These are phyloP conservation scores for Solanum virginianum DNA, from an alignment of 257 asterid species.

Conservation along the genomic window DNA sequence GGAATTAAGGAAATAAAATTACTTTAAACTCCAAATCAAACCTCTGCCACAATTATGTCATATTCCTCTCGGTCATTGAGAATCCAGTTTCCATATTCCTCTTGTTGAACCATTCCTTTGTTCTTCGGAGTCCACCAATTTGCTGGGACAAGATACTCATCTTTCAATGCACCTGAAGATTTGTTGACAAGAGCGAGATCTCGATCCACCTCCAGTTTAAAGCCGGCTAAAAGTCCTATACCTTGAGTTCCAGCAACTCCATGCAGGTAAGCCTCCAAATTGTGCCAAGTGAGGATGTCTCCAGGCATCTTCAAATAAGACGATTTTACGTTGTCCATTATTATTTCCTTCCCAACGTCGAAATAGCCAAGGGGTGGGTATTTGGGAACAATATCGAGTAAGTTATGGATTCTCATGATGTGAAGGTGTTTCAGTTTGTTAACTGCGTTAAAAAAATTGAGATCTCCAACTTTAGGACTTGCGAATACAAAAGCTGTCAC, in stretches of 20 bases:
- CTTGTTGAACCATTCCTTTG: slow-evolving; percentile 71
- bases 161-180: slow-evolving; percentile 31
- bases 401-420: slow-evolving; percentile 35
- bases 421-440: slow-evolving; percentile 13
- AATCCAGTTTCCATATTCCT: slow-evolving; percentile 61
- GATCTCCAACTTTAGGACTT: slow-evolving; percentile 65
- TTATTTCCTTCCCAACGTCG: slow-evolving; percentile 58
- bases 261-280: slow-evolving; percentile 56
- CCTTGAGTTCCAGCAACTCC: slow-evolving; percentile 77
- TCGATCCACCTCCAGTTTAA: slow-evolving; percentile 41
- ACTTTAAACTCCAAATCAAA: background rate
- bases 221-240: slow-evolving; percentile 32
- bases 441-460: slow-evolving; percentile 8
- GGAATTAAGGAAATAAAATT: background rate
- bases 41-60: background rate
- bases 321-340: slow-evolving; percentile 42
- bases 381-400: slow-evolving; percentile 41
- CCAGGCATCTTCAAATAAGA: slow-evolving; percentile 42
- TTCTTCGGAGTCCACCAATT: slow-evolving; percentile 60
- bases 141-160: slow-evolving; percentile 40
- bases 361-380: slow-evolving; percentile 36
- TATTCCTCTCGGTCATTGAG: slow-evolving; percentile 36
- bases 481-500: slow-evolving; percentile 61
- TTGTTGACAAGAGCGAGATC: slow-evolving; percentile 52
- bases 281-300: slow-evolving; percentile 32